Base-by-base conservation (phyloP, 768 basidiomycete genomes). In the Amanita pallidorosea region DNA sequence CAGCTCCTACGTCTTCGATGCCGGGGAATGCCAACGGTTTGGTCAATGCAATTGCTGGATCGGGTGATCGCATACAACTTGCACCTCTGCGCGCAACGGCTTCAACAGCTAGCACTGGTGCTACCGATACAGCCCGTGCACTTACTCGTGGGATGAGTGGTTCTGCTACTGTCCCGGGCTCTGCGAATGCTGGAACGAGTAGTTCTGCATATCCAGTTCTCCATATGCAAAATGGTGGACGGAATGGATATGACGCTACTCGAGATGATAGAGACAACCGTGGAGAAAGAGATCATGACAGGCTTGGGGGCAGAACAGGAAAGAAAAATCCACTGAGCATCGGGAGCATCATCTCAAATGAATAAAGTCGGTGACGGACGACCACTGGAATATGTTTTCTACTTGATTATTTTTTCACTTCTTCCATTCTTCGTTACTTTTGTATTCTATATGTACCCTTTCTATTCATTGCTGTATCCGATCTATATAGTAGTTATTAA, bases 241-340 rank as follows among this genome's bases (percentile, higher is more conserved):
- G 65, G 27, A 57, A 58, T 38, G 58, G 56, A 40, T 63, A 63
- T 52, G 56, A 58, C 45, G 56, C 20, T 37, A 45, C 35, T 56
- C 56, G 9, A 53, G 56, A 42, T 53, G 59, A 25, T 22, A 62
- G 41, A 59, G 60, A 38, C 51, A 60, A 44, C 55, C 56, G 33
- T 52, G 58, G 48, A 56, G 60, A 34, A 53, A 57, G 43, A 56
- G 60, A 45, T 47, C 59, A 40, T 34, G 57, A 55, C 47, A 48
- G 25, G 20, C 8, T 44, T 17, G 42, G 50, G 9, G 42, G 50
- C 15, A 51, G 50, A 18, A n/a, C 50, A 15, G 67, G 71, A 35
- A 84, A 82, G 72, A 84, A 79, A 66, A 84, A 81, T 56, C 75
- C 73, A 49, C 59, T 85, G 66, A 83, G 80, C 57, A 85, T 85